Base-by-base conservation (phyloP, 2,329 filamentous ascomycete species). In the Fusarium sp. region DNA sequence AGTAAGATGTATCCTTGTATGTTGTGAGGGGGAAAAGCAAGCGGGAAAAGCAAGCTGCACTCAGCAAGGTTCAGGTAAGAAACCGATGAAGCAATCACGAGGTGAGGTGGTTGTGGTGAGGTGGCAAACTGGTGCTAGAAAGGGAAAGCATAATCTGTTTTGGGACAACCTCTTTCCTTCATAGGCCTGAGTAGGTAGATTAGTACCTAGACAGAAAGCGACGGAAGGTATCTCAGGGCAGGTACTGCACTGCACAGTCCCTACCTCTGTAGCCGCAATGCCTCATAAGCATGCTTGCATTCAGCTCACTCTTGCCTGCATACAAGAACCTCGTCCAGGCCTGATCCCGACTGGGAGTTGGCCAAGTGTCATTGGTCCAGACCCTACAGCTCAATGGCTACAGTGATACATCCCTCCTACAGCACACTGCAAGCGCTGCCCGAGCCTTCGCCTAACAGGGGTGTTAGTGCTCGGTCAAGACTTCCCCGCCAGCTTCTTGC, bases 51-150 rank as follows among this genome's bases (percentile, higher is more conserved):
- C 40, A 57, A 47, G 22, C 25, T 40, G 48, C 27, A 55, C 41
- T 34, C 42, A 56, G 24, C 53, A 52, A 52, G 45, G 25, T 41
- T 30, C 32, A 52, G 44, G 44, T 51, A 22, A 22, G 42, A 56
- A 46, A 51, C 24, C 32, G 51, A 67, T 60, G 54, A 64, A 61
- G 60, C 57, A 40, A 67, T 58, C 62, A 66, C 57, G 49, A 47
- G 49, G 25, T 47, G 59, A 66, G 44, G 55, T 61, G 62, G 62
- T 44, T 62, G 60, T 65, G 60, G 42, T 69, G 69, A 69, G 63
- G 65, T 74, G 69, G 69, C 70, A 63, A 51, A 75, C 63, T 60
- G 55, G 56, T 20, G 49, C 71, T 70, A 51, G 55, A 70, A 73
- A 72, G 30, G 71, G 69, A 71, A 72, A 57, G 57, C 45, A 70